Conservation (phyloP, 2,329 filamentous ascomycete species). For the Elsinoe necatrix region DNA sequence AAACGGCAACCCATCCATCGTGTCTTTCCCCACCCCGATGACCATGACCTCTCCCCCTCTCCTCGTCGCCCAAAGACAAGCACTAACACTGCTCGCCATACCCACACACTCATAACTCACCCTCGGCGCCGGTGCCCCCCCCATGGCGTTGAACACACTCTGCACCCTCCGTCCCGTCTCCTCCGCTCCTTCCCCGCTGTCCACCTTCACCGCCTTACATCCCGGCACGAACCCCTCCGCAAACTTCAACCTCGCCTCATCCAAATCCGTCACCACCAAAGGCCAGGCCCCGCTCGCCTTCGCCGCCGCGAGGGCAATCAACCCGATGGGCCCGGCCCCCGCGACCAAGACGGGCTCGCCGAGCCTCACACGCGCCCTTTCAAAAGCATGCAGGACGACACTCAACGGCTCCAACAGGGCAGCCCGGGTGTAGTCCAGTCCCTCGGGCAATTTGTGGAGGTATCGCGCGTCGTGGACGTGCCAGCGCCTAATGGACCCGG, state of each 20-base stretch:
- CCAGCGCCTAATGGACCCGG: conserved; percentile 80
- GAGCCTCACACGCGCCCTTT: conserved; percentile 27
- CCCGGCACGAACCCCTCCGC: conserved; percentile 54
- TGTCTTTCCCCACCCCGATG: conserved; percentile 29
- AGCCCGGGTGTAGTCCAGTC: conserved; percentile 71
- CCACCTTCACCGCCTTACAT: conserved; percentile 24
- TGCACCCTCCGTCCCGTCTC: conserved; percentile 24
- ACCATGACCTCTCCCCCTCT: conserved; percentile 30
- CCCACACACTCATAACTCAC: conserved; percentile 31
- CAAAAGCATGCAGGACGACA: conserved; percentile 41
- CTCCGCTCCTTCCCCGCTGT: conserved; percentile 20
- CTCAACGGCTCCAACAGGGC: conserved; percentile 65
- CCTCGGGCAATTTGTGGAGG: conserved; percentile 68
- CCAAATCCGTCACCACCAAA: conserved; percentile 78
- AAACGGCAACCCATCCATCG: conserved; percentile 31
- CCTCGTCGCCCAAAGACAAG: conserved; percentile 22
- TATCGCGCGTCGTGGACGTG: conserved; percentile 79
- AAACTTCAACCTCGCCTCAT: conserved; percentile 68
- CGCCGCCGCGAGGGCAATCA: conserved; percentile 50
- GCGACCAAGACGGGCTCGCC: conserved; percentile 43
- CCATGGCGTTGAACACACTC: conserved; percentile 21
- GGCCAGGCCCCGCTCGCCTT: conserved; percentile 61
- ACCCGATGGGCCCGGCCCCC: conserved; percentile 56
- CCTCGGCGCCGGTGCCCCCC: conserved; percentile 21
- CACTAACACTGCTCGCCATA: conserved; percentile 28